Evolutionary conservation across 2,329 filamentous ascomycete genomes (phyloP).

Genomic region (Aureobasidium musti): DNA sequence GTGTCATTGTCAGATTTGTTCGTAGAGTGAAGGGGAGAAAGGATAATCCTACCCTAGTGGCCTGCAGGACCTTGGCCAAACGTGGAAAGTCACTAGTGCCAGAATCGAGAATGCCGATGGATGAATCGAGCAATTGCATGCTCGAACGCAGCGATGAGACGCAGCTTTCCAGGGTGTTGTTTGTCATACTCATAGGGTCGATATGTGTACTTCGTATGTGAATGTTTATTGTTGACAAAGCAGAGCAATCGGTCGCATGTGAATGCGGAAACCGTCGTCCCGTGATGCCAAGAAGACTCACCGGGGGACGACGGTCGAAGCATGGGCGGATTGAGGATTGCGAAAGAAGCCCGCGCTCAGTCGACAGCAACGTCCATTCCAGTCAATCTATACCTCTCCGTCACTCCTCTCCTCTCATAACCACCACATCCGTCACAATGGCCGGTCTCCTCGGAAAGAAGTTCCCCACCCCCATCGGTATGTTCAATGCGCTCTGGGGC

Average conservation of each 20-base stretch:
- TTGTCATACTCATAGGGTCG: constrained; percentile 32
- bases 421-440: constrained; percentile 40
- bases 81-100: constrained; percentile 66
- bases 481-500: constrained; percentile 34
- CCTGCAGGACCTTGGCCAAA: constrained; percentile 63
- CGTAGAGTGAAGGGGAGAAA: neutral
- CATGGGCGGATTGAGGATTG: constrained; percentile 7
- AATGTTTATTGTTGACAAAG: constrained; percentile 12
- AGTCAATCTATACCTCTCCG: constrained; percentile 28
- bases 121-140: constrained; percentile 63
- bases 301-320: neutral
- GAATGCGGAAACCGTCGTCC: constrained; percentile 11
- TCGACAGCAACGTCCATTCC: constrained; percentile 15
- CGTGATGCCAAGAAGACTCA: constrained; percentile 21
- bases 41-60: constrained; percentile 55
- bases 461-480: constrained; percentile 54
- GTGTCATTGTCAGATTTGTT: neutral
- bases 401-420: constrained; percentile 27
- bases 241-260: neutral
- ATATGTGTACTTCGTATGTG: neutral
- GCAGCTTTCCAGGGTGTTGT: constrained; percentile 57
- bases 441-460: constrained; percentile 53
- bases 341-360: neutral
- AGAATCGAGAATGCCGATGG: constrained; percentile 62
- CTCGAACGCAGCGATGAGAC: constrained; percentile 63